Evolutionary conservation across 2,329 filamentous ascomycete genomes (phyloP).

Genomic region (Xylariales sp.): DNA sequence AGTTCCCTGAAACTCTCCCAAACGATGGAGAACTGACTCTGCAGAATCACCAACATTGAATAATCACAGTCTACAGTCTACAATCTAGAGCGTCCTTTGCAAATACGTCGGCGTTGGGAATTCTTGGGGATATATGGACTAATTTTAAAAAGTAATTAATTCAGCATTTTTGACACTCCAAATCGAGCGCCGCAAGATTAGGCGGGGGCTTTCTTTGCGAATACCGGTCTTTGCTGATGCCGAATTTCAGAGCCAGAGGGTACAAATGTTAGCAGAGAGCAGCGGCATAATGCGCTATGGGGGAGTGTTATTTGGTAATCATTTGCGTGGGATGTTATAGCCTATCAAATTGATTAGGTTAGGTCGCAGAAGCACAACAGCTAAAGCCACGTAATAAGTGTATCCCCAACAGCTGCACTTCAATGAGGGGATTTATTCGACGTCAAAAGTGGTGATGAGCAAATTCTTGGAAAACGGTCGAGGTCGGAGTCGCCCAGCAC

Average conservation of each 20-base stretch:
- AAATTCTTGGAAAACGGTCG: neutral
- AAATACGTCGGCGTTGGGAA: neutral
- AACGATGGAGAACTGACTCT: neutral
- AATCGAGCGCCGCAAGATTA: neutral
- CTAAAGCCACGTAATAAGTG: constrained; percentile 21
- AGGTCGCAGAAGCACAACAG: constrained; percentile 18
- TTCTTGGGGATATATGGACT: neutral
- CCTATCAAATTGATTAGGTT: constrained; percentile 1
- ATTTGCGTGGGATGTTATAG: constrained; percentile 19
- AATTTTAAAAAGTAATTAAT: neutral
- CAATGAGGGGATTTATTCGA: neutral
- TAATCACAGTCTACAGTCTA: neutral
- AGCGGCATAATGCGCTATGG: no score
- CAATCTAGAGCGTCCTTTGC: neutral
- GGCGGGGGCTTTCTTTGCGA: neutral
- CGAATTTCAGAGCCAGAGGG: neutral
- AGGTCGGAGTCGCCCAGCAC: no score
- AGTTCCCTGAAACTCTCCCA: constrained; percentile 5
- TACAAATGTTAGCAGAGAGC: neutral
- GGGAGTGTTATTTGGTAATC: neutral
- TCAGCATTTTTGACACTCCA: neutral
- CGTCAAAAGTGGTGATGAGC: neutral
- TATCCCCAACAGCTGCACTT: neutral
- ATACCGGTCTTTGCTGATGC: neutral
- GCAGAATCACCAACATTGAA: neutral